Evolutionary conservation across 768 basidiomycete genomes (phyloP).

Genomic region (Pluteus cervinus): DNA sequence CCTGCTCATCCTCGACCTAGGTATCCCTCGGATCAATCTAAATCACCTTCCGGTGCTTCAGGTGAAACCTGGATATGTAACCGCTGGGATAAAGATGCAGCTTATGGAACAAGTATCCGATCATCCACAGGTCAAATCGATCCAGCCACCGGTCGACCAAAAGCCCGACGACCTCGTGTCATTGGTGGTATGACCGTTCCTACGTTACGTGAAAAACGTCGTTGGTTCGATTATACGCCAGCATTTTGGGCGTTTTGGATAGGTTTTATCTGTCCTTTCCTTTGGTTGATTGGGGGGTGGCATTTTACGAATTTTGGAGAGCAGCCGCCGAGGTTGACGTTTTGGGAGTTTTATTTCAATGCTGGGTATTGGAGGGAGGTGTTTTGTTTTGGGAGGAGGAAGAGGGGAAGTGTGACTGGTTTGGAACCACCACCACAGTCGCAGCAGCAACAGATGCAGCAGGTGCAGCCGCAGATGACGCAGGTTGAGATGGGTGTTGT

Average conservation of each 20-base stretch:
- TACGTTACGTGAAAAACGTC: slow-evolving; percentile 28
- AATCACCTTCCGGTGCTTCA: no score
- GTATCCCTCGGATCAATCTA: no score
- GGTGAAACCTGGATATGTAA: no score
- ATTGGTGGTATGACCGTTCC: no score
- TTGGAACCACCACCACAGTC: slow-evolving; percentile 10
- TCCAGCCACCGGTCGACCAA: no score
- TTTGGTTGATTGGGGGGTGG: slow-evolving; percentile 79
- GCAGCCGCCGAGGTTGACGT: slow-evolving; percentile 34
- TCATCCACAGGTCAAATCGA: no score
- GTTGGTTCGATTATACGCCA: slow-evolving; percentile 28
- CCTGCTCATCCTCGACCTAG: no score
- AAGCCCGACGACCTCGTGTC: no score
- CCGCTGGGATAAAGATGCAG: slow-evolving; percentile 42
- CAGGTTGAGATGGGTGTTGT: slow-evolving; percentile 9
- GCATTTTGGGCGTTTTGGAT: slow-evolving; percentile 67
- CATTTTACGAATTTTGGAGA: slow-evolving; percentile 46
- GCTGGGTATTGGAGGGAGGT: slow-evolving; percentile 30
- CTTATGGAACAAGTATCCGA: slow-evolving; percentile 24
- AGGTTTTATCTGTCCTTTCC: slow-evolving; percentile 66
- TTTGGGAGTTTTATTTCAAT: slow-evolving; percentile 43
- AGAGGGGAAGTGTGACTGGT: slow-evolving; percentile 9
- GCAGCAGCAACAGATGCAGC: slow-evolving; percentile 9
- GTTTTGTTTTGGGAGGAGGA: slow-evolving; percentile 20
- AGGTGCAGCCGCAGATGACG: slow-evolving; percentile 8